Evolutionary conservation across 179 eudicot species (phyloP), one percentile per base, ranked within the genome.

Genomic region (Silene vulgaris): DNA sequence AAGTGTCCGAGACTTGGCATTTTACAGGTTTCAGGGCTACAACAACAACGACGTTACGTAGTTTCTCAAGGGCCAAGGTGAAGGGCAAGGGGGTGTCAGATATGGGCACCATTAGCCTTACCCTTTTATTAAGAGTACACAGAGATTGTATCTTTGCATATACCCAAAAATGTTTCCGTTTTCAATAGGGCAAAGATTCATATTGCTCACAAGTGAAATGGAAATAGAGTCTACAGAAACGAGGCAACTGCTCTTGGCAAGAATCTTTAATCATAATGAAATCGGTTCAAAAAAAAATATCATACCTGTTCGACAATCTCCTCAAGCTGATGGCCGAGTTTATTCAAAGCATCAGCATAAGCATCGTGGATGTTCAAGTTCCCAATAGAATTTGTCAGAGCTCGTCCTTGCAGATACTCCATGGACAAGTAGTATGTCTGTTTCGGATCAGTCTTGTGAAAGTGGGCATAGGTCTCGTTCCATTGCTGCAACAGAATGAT

Each of bases 351-450:
- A 82, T 88, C 86, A 35, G 96, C 85, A 86, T 95, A 95, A 71
- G 92, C 97, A 84, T 86, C 87, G 80, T 85, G 89, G 72, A 90
- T 80, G 81, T 87, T 85, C 81, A 95, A 88, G 87, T 93, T 95
- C 65, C 99, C 99, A 69, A 95, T 86, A 67, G 97, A 97, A 87
- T 95, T 93, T 48, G 97, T 88, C 84, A 95, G 77, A 73, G 99
- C 93, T 81, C 97, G 90, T 65, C 99, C 99, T 84, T 95, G 99
- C 59, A 95, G 92, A 81, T 89, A 90, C 85, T 93, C 99, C 99
- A 95, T 95, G 76, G 99, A 95, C 65, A 95, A 77, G 77, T 95
- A 95, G 89, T 95, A 95, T 65, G 99, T 95, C 82, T 95, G 97
- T 87, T 95, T 95, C 35, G 97, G 97, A 82, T 95, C 89, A 67